Evolutionary conservation across 2,329 filamentous ascomycete species (phyloP), one percentile per base, ranked within the genome.

Genomic region (Arthrobotrys sinensis): DNA sequence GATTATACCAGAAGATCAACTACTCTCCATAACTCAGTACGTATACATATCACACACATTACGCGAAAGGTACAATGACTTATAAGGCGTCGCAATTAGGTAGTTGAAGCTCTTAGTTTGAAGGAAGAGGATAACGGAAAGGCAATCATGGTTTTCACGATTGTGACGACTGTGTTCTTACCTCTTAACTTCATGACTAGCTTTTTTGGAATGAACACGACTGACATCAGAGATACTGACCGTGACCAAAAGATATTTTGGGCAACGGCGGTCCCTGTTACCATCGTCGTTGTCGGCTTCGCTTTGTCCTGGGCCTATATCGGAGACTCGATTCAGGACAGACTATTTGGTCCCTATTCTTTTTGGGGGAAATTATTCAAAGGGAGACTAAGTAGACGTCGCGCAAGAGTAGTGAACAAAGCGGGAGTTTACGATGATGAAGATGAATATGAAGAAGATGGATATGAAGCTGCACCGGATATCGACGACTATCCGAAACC

Each of bases 191-290:
- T 86, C 32, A 84, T 88, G 2, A 85, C 86, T 10, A 86, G 85
- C 80, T 85, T 88, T 70, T 87, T 88, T 79, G 87, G 87, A 67
- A 88, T 88, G 86, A 88, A 88, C 81, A 87, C 86, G 3, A 83
- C 82, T 60, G 87, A 88, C 80, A 83, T 88, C 3, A 85, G 87
- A 28, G 85, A 88, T 79, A 87, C 87, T 85, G 83, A 86, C n/a
- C 82, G 82, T 7, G 83, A 83, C 2, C 86, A 88, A 82, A 87
- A 86, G 85, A 80, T 86, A 2, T 89, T 87, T 82, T 89, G 87
- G 87, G 84, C 83, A 1, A 84, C 85, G 0, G 86, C 87, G 1
- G 69, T 88, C 10, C 86, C 86, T 0, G 83, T 88, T 2, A 88
- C 87, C 0, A 62, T 85, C 0, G 69, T 84, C 1, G 83, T 87